Conservation (phyloP, 2,329 filamentous ascomycete species). For the Phaeophleospora eucalypticola region DNA sequence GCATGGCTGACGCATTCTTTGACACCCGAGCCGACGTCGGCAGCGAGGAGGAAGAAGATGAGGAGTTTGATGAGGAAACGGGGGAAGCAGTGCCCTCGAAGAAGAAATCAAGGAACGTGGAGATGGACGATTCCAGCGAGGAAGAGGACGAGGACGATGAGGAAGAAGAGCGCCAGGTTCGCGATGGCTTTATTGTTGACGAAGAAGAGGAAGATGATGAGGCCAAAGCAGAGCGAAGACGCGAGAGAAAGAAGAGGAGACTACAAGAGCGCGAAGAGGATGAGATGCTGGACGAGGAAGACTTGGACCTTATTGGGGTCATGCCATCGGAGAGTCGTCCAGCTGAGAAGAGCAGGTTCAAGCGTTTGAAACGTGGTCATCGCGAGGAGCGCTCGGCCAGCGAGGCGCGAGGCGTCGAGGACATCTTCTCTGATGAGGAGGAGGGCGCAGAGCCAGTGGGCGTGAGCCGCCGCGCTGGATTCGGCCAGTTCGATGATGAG, state of each 20-base stretch:
- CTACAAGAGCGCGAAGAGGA: constrained; percentile 80
- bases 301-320: constrained; percentile 90
- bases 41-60: constrained; percentile 74
- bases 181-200: constrained; percentile 91
- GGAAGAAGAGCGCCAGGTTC: constrained; percentile 72
- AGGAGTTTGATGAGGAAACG: constrained; percentile 75
- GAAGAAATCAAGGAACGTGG: constrained; percentile 32
- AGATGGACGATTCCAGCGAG: constrained; percentile 79
- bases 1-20: constrained; percentile 57
- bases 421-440: constrained; percentile 95
- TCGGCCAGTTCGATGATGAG: constrained; percentile 64
- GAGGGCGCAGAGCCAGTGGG: constrained; percentile 55
- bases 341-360: constrained; percentile 76
- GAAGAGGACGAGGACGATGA: constrained; percentile 85
- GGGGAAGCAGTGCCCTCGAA: constrained; percentile 49
- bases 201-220: constrained; percentile 83
- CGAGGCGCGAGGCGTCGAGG: constrained; percentile 70
- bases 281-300: constrained; percentile 83
- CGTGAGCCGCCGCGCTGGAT: constrained; percentile 36
- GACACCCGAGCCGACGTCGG: constrained; percentile 82
- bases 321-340: constrained; percentile 66
- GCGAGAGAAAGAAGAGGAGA: constrained; percentile 71
- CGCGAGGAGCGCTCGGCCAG: constrained; percentile 61
- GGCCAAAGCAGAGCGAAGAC: constrained; percentile 52
- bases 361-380: constrained; percentile 90